Conservation (phyloP, 2,329 filamentous ascomycete species). For the Nemania sp. region DNA sequence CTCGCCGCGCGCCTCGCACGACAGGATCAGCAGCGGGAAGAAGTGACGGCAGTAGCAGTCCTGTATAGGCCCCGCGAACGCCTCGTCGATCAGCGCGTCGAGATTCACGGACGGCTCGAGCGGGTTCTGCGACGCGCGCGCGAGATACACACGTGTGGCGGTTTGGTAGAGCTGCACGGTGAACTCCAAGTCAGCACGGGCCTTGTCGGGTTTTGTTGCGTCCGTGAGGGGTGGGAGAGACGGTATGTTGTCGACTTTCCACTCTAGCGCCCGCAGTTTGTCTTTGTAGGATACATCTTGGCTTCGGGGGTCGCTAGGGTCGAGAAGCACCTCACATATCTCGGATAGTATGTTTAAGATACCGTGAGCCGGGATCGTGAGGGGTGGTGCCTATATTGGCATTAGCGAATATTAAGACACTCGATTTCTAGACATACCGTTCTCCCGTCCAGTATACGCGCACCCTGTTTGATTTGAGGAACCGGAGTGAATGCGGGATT, state of each 20-base stretch:
- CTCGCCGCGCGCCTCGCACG: conserved; percentile 52
- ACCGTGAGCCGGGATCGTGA: conserved; percentile 34
- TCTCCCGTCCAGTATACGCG: conserved; percentile 9
- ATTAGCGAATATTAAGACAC: not conserved
- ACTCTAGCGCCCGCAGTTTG: conserved; percentile 36
- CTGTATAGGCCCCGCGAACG: conserved; percentile 35
- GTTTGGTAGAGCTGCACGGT: conserved; percentile 39
- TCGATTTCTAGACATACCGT: conserved; percentile 23
- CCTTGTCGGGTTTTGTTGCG: not conserved
- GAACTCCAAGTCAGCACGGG: conserved; percentile 7
- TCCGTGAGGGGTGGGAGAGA: not conserved
- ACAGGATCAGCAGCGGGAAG: conserved; percentile 53
- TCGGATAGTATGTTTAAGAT: conserved; percentile 44
- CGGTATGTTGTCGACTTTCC: conserved; percentile 29
- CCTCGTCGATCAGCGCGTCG: conserved; percentile 38
- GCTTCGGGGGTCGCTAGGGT: conserved; percentile 41
- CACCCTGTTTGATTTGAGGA: not conserved
- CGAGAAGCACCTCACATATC: conserved; percentile 40
- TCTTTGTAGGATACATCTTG: conserved; percentile 31
- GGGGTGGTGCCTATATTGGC: conserved; percentile 17
- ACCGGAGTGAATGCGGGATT: not conserved
- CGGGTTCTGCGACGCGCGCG: conserved; percentile 44
- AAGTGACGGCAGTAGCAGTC: conserved; percentile 48
- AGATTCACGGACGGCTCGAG: conserved; percentile 41
- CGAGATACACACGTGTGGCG: conserved; percentile 42